These are phyloP conservation scores for Annulohypoxylon maeteangense DNA, from an alignment of 495 filamentous ascomycete species.

Conservation along the genomic window DNA sequence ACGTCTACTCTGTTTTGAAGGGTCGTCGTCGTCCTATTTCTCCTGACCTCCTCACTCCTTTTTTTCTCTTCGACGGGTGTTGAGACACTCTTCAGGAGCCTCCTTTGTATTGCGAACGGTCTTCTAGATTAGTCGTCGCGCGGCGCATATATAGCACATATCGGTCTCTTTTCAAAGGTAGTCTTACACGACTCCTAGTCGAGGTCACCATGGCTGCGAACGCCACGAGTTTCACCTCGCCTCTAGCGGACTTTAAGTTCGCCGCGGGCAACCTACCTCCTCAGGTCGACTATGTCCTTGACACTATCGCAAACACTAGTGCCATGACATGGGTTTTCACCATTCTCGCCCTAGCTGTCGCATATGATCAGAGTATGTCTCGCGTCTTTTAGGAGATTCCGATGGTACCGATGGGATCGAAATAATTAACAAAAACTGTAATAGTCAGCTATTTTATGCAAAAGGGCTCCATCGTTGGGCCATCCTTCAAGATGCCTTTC, in stretches of 20 bases:
- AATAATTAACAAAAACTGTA: constrained; percentile 41
- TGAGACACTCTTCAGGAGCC: constrained; percentile 10
- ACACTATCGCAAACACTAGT: constrained; percentile 63
- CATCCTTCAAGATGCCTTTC: constrained; percentile 87
- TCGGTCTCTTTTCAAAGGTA: constrained; percentile 2
- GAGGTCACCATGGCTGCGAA: constrained; percentile 69
- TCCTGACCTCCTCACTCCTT: neutral
- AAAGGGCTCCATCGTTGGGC: constrained; percentile 88
- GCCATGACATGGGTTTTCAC: constrained; percentile 72
- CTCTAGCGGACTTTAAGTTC: constrained; percentile 72
- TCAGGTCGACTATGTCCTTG: constrained; percentile 57
- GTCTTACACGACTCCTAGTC: neutral
- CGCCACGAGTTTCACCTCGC: constrained; percentile 77
- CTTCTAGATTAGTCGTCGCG: constrained; percentile 12
- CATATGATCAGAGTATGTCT: constrained; percentile 86
- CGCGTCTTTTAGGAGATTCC: neutral
- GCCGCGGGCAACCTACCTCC: constrained; percentile 55
- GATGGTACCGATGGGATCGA: constrained; percentile 4
- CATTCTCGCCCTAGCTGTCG: constrained; percentile 72
- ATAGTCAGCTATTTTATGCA: constrained; percentile 85
- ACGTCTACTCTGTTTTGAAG: constrained; percentile 21
- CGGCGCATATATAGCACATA: constrained; percentile 17
- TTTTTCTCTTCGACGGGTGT: constrained; percentile 8
- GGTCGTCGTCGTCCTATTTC: constrained; percentile 22
- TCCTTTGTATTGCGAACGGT: neutral